Conservation (phyloP, 768 basidiomycete genomes). For the Pulveroboletus ravenelii region DNA sequence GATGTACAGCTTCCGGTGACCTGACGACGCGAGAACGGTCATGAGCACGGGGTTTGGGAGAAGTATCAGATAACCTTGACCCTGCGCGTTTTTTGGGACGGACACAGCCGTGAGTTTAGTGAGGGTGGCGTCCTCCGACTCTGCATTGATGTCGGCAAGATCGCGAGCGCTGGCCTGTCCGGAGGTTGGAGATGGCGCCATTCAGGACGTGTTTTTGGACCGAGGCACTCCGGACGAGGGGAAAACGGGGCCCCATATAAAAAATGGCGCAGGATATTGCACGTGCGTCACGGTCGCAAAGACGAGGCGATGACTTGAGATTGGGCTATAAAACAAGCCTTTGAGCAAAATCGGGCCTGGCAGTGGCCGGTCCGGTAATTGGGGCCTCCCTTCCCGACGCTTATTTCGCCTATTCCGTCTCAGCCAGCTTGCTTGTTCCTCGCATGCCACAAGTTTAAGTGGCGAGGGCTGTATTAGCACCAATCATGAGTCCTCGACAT, state of each 20-base stretch:
- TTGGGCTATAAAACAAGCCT: too few relatives aligned
- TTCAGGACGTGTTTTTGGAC: neutral
- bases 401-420: too few relatives aligned
- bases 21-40: constrained; percentile 5
- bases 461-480: too few relatives aligned
- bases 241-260: neutral
- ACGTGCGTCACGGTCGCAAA: constrained; percentile 13
- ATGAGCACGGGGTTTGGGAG: neutral
- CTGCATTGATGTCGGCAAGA: constrained; percentile 1
- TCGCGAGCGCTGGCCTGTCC: constrained; percentile 4
- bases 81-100: neutral
- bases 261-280: neutral
- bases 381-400: too few relatives aligned
- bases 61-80: constrained; percentile 6
- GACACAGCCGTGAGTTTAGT: neutral
- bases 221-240: neutral
- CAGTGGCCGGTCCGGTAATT: too few relatives aligned
- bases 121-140: neutral
- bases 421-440: too few relatives aligned
- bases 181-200: constrained; percentile 3
- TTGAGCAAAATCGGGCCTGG: too few relatives aligned
- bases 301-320: neutral
- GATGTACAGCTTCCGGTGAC: constrained; percentile 17
- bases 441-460: too few relatives aligned
- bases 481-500: too few relatives aligned